phyloP scores from a whole-genome alignment of 495 filamentous ascomycete species.

The Lepraria neglecta region DNA sequence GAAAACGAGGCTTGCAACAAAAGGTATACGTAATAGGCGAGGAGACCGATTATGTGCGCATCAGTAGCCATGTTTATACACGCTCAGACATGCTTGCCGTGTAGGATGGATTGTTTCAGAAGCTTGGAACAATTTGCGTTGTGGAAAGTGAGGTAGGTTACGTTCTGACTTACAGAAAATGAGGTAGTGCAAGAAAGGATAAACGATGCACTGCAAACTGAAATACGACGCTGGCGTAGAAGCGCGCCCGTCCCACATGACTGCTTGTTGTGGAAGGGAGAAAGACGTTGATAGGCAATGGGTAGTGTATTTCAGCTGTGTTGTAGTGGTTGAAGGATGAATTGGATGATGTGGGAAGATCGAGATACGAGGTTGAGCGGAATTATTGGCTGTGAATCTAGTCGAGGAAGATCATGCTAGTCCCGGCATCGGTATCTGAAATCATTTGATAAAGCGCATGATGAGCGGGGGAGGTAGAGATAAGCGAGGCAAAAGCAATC shows the following conservation, averaged over 20 bases:
- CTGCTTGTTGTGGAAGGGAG: background rate
- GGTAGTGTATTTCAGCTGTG: background rate
- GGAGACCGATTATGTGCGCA: background rate
- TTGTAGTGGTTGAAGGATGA: no score
- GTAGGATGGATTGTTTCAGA: background rate
- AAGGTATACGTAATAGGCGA: constrained; percentile 7
- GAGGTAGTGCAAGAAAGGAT: background rate
- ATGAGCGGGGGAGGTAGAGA: background rate
- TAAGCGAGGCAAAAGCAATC: constrained; percentile 7
- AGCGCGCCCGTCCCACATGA: constrained; percentile 6
- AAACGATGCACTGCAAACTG: background rate
- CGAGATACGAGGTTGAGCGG: constrained; percentile 4
- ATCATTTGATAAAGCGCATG: constrained; percentile 4
- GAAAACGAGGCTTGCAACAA: background rate
- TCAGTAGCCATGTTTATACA: no score
- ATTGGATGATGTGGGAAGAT: background rate
- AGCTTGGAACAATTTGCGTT: background rate
- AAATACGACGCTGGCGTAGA: background rate
- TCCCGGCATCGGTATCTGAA: background rate
- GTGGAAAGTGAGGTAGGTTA: background rate
- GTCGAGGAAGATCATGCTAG: background rate
- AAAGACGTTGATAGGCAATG: background rate
- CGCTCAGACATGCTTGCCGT: background rate
- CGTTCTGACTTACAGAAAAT: background rate
- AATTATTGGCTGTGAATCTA: background rate